A percentile compares a stretch with the other conserved stretches of the same genome.
Conservation (phyloP, 2,329 filamentous ascomycete species). For the Pseudocercospora fijiensis region DNA sequence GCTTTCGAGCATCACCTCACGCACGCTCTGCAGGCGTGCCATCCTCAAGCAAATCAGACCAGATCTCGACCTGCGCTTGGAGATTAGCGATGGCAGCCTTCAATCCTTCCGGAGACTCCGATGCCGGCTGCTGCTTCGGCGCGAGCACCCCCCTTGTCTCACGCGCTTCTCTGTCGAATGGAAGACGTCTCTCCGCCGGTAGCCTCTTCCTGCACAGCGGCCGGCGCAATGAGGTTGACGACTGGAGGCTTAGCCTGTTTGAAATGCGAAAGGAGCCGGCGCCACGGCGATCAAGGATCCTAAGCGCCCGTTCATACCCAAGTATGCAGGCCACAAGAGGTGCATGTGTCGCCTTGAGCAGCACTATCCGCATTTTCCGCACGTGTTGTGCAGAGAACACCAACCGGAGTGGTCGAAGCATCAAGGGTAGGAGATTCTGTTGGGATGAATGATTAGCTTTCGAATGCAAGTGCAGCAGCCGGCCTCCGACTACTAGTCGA, state of each 20-base stretch:
- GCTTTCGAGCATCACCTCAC: conserved; percentile 16
- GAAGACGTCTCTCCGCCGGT: conserved; percentile 17
- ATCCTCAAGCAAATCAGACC: conserved; percentile 23
- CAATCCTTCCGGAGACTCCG: conserved; percentile 21
- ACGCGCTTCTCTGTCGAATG: conserved; percentile 24
- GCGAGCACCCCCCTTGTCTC: conserved; percentile 17
- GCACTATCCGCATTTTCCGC: conserved; percentile 58
- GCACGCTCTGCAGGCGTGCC: conserved; percentile 9
- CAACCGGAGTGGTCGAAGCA: conserved; percentile 70
- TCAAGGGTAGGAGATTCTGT: conserved; percentile 70
- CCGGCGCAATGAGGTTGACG: conserved; percentile 23
- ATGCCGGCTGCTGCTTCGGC: conserved; percentile 19
- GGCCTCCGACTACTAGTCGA: background rate
- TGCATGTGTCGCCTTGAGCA: conserved; percentile 60
- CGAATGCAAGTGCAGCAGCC: conserved; percentile 7
- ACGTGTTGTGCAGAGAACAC: conserved; percentile 65
- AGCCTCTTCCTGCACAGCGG: conserved; percentile 23
- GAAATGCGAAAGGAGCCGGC: conserved; percentile 19
- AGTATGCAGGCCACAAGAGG: conserved; percentile 70
- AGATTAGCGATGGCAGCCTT: conserved; percentile 27
- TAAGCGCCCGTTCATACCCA: conserved; percentile 58
- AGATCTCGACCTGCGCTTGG: conserved; percentile 24
- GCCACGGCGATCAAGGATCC: conserved; percentile 21
- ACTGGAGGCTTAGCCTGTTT: conserved; percentile 18
- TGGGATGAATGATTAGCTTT: conserved; percentile 20